Evolutionary conservation across 495 filamentous ascomycete genomes (phyloP), one percentile per base, ranked within the genome.

Genomic region (Parachaetomium inaequale): DNA sequence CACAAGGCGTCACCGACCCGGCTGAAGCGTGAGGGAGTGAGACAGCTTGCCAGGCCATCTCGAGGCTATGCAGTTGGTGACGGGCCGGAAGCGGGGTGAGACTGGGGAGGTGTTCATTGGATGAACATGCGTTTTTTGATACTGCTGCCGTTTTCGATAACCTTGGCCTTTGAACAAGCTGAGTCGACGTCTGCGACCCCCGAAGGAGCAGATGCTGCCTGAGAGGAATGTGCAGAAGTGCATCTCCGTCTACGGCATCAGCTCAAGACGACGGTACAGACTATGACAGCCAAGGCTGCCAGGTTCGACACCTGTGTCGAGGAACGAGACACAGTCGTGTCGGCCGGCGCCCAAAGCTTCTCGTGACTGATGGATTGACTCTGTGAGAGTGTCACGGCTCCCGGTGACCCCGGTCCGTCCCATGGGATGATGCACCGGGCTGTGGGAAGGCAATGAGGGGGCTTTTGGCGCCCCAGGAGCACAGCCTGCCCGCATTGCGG

Each of bases 401-500:
- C 28, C 28, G 28, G 42, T 23, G 15, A 46, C 19, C 19, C 42
- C 42, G 42, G 42, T 46, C 19, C 3, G 17, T 10, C 47, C 42
- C 29, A 0, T 17, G 47, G 14, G 26, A n/a, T 11, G 36, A 40
- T 45, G 53, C 40, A 17, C 17, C 21, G 43, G 56, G 56, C 56
- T 59, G 56, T 59, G 56, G 29, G 19, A n/a, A 59, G 31, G 43
- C 38, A 49, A 26, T 29, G 43, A 49, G 29, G 19, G 56, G 21
- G 40, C 23, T 23, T 46, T 46, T 29, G 10, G 17, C n/a, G 25
- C 26, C 42, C 42, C 31, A 19, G 2, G 21, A 59, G 45, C 56
- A 59, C 43, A 59, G 56, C 56, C 56, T 28, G 43, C 25, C 29
- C 15, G 45, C 58, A 21, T 60, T 60, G 58, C 57, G 32, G 47